phyloP scores from a whole-genome alignment of 1,284 basidiomycete genomes.

The Ganoderma lucidum region DNA sequence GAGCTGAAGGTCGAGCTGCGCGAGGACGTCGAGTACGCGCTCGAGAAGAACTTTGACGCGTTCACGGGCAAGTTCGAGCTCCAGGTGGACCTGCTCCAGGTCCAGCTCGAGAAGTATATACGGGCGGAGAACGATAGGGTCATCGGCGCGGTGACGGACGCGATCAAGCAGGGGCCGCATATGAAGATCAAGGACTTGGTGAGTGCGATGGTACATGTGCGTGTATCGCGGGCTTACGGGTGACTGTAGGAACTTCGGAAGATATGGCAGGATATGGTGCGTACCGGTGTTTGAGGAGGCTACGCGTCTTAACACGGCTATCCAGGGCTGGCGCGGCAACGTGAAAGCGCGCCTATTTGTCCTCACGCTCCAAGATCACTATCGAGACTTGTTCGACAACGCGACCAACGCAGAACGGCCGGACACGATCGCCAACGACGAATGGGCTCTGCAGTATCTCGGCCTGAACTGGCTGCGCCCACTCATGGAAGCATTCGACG shows the following conservation, averaged over 20 bases:
- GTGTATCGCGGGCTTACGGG: conserved; percentile 16
- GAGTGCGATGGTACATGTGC: conserved; percentile 14
- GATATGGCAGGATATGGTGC: conserved; percentile 44
- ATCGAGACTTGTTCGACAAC: conserved; percentile 30
- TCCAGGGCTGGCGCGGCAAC: conserved; percentile 26
- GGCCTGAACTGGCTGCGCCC: conserved; percentile 29
- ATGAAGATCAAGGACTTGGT: conserved; percentile 38
- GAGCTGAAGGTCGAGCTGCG: conserved; percentile 31
- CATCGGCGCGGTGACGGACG: conserved; percentile 32
- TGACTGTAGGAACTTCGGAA: conserved; percentile 30
- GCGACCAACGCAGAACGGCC: not conserved
- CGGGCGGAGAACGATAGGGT: conserved; percentile 34
- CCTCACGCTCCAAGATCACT: conserved; percentile 39
- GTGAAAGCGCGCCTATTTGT: conserved; percentile 28
- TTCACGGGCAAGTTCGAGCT: conserved; percentile 41
- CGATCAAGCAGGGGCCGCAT: conserved; percentile 32
- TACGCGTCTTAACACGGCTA: not conserved
- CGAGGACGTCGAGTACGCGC: conserved; percentile 32
- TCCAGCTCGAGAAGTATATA: conserved; percentile 31
- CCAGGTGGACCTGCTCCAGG: conserved; percentile 35
- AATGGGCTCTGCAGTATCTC: conserved; percentile 36
- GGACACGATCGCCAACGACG: conserved; percentile 18
- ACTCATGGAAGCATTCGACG: conserved; percentile 43
- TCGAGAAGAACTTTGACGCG: conserved; percentile 35
- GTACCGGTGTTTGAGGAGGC: not conserved